Evolutionary conservation across 73 alveolate species (phyloP).

Genomic region (Tetrahymena borealis): DNA sequence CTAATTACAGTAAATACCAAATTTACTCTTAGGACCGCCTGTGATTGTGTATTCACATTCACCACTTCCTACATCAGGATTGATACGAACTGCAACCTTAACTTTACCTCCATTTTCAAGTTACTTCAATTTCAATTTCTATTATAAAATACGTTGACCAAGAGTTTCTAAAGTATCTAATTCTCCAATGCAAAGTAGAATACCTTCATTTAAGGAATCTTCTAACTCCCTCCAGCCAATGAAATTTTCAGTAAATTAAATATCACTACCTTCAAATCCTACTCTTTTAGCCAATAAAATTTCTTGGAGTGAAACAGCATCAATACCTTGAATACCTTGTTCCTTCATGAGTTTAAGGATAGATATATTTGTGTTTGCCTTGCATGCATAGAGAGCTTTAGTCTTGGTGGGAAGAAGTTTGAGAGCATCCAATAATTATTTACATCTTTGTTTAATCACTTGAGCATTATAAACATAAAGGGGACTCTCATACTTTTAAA

Average conservation of each 20-base stretch:
- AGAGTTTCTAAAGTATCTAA: constrained; percentile 14
- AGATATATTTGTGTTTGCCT: constrained; percentile 27
- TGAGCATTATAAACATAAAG: not conserved
- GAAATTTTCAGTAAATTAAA: constrained; percentile 34
- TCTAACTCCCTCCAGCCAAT: constrained; percentile 18
- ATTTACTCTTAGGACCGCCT: constrained; percentile 35
- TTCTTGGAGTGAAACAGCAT: constrained; percentile 43
- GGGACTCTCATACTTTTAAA: not conserved
- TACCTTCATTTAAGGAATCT: constrained; percentile 13
- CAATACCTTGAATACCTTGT: constrained; percentile 40
- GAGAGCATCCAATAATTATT: not conserved
- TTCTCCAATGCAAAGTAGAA: constrained; percentile 25
- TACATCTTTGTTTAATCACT: not conserved
- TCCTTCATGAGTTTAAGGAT: constrained; percentile 10
- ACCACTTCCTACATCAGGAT: constrained; percentile 31
- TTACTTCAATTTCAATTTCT: not conserved
- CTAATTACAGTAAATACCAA: constrained; percentile 31
- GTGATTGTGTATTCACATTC: constrained; percentile 32
- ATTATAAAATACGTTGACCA: not conserved
- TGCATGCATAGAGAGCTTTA: constrained; percentile 27
- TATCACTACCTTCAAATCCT: constrained; percentile 4
- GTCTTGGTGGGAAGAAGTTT: not conserved
- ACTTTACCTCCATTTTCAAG: not conserved
- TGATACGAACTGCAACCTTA: constrained; percentile 26
- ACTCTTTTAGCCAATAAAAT: constrained; percentile 8